Base-by-base conservation (phyloP, 768 basidiomycete species). In the Mycena haematopus region DNA sequence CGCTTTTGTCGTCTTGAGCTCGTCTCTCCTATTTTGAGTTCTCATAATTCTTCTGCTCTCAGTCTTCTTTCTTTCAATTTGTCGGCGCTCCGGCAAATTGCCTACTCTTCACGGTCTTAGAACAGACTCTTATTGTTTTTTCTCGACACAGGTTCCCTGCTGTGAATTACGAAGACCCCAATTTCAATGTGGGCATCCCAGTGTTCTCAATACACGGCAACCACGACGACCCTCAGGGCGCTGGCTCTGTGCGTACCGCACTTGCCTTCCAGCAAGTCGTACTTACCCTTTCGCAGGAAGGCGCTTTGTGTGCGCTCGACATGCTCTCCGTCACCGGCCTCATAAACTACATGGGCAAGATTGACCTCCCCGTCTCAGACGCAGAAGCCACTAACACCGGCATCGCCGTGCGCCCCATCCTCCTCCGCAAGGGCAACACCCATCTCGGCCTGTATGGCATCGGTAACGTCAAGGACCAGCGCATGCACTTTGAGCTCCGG, bases 131-230 rank as follows among this genome's bases (percentile, higher is more conserved):
- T 22, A 29, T 27, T 62, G 45, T 58, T 61, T 29, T 53, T 31
- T 58, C 50, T 22, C 10, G 17, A 31, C 29, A 0, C 68, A 98
- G 95, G 17, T 99, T 98, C 72, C 97, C 97, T 14, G 94, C 95
- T 1, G 79, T 99, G 66, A 99, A 99, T 74, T 98, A 98, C 71
- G 95, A 99, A 75, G 96, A 99, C 69, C 87, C 90, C 2, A 99
- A 99, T 73, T 81, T 98, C 59, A 99, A 99, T 73, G 84, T 99
- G 53, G 87, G 86, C 4, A 93, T 97, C n/a, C 97, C 97, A 3
- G 92, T 99, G 29, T 99, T 99, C 77, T 98, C 96, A 0, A 99
- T 99, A 54, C 97, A 99, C 71, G 97, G 97, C 45, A 99, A 99
- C 72, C 97, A 99, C 75, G 97, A 99, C 71, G 97, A 99, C 70